These are phyloP conservation scores for Xylogone sp. DNA, from an alignment of 2,329 filamentous ascomycete species.

Conservation along the genomic window DNA sequence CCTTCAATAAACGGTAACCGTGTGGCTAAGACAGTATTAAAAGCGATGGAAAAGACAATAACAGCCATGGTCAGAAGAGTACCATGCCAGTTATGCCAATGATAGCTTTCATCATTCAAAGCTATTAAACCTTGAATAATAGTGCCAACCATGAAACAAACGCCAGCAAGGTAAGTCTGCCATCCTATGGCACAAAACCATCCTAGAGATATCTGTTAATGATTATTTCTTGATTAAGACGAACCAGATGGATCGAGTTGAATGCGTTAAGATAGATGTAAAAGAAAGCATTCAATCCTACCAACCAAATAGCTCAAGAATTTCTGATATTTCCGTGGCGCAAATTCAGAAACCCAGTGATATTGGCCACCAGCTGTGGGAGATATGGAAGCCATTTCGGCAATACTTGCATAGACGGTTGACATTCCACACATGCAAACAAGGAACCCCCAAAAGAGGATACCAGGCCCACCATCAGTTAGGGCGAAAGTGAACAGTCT, in stretches of 20 bases:
- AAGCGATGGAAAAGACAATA: constrained; percentile 32
- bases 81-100: constrained; percentile 35
- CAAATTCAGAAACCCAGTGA: constrained; percentile 26
- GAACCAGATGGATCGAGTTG: too few species aligned
- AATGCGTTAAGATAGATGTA: too few species aligned
- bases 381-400: constrained; percentile 24
- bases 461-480: constrained; percentile 14
- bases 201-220: constrained; percentile 22
- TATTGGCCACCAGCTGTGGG: constrained; percentile 56
- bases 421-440: constrained; percentile 23
- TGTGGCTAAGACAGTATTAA: constrained; percentile 38
- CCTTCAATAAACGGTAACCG: constrained; percentile 38
- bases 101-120: constrained; percentile 31
- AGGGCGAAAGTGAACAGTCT: constrained; percentile 18
- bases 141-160: constrained; percentile 36
- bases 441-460: constrained; percentile 35
- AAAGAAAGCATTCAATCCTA: constrained; percentile 10
- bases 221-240: too few species aligned
- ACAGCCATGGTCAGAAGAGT: constrained; percentile 37
- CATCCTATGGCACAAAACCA: constrained; percentile 42
- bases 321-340: constrained; percentile 41
- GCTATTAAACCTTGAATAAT: constrained; percentile 38
- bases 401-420: constrained; percentile 12
- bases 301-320: constrained; percentile 48
- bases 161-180: constrained; percentile 36